Evolutionary conservation across 1,284 basidiomycete genomes (phyloP), one percentile per base, ranked within the genome.

Genomic region (Sporisorium iseilematis-ciliati): DNA sequence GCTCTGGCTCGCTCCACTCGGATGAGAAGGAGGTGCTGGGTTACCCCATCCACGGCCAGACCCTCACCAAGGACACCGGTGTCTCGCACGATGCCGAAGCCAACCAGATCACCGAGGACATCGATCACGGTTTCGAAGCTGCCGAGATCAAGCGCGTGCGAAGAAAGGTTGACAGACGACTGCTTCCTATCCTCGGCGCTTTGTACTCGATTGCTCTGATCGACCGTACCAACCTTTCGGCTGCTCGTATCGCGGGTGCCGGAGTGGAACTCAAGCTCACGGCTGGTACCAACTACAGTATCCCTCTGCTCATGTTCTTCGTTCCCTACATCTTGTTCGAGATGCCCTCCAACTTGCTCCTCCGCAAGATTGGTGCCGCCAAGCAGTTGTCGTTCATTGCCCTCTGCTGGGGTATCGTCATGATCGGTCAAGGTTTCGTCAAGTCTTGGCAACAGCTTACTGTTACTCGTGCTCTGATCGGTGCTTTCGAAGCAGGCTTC

Each of bases 221-320:
- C 52, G 82, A 82, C 72, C 72, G 76, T 60, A 79, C 67, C 69
- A 79, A 79, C 72, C 54, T 80, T 11, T 79, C 79, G 8, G 68
- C 80, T 16, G 80, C 79, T 21, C 72, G 69, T 50, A 75, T 75
- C 41, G 80, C 80, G 1, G 80, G 80, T 54, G 80, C 80, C 53
- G 63, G 65, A 49, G 35, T 16, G 10, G 75, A 78, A 49, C 77
- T 82, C 56, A 74, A 69, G 58, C 69, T 82, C 18, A 65, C 57
- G 11, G 86, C 85, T 12, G 77, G 67, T 23, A 61, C 78, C 55
- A 68, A 76, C 62, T 82, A 82, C 71, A 64, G 51, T 35, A 55
- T 76, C n/a, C 68, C 70, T 40, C 69, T 86, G 69, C 84, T 87
- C 65, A 76, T 87, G 72, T 87, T 87, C 76, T 86, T 86, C 76